Evolutionary conservation across 495 filamentous ascomycete species (phyloP), one percentile per base, ranked within the genome.

Genomic region (Hypomontagnella submonticulosa): DNA sequence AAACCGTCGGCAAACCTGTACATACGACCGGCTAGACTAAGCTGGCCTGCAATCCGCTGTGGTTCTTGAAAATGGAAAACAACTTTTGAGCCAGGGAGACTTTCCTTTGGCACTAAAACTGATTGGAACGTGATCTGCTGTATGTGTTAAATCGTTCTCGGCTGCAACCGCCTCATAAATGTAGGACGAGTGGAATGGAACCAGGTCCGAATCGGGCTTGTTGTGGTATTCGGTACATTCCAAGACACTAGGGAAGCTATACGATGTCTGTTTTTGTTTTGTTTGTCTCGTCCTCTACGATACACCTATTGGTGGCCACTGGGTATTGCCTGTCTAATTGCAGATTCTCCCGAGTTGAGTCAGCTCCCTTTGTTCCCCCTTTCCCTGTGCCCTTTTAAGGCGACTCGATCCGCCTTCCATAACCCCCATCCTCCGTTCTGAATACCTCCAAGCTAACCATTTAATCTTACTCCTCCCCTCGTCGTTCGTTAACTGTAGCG

Each of bases 311-410:
- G 67, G 62, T 61, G 51, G 64, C 48, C 32, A 41, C 48, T 15
- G 53, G 37, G 57, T 42, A 53, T 72, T 72, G 66, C 34, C 58
- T 73, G 72, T 72, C 51, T 71, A 51, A 74, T 71, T 74, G 34
- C 70, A 61, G 57, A 69, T 64, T 71, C 61, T 61, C 54, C 18
- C 20, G 40, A 49, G 34, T 34, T 33, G 37, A 61, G 64, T 34
- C 54, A 47, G 12, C 56, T 38, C 44, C 54, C 56, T 71, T 63
- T 61, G 40, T 63, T 50, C 57, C 46, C 44, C 23, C 16, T 50
- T 44, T 40, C 52, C 47, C 53, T 51, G 43, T 12, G 15, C 12
- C 27, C 64, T 66, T 61, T 72, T 69, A 72, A 72, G 43, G 32
- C 52, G 8, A 37, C 49, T 43, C n/a, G 48, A 41, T 47, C 56